These are phyloP conservation scores for Aspergillus funiculosus DNA, from an alignment of 495 filamentous ascomycete species.

Conservation along the genomic window DNA sequence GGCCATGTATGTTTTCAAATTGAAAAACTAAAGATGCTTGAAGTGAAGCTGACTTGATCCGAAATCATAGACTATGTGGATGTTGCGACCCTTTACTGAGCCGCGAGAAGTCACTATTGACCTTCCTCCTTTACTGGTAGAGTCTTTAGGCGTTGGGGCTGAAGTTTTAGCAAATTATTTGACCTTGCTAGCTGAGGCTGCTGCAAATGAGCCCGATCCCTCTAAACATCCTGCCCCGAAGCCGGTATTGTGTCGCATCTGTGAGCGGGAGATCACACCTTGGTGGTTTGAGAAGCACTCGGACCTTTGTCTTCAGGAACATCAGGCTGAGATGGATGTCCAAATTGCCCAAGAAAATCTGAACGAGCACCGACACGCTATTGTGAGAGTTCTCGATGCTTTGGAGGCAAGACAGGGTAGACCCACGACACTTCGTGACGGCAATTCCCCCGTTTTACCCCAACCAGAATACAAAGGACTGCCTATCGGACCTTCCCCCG, in stretches of 20 bases:
- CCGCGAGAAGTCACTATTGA: slow-evolving; percentile 93
- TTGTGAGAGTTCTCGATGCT: slow-evolving; percentile 90
- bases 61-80: slow-evolving; percentile 89
- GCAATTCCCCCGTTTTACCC: slow-evolving; percentile 39
- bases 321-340: slow-evolving; percentile 94
- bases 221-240: slow-evolving; percentile 77
- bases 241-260: slow-evolving; percentile 91
- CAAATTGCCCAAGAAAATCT: slow-evolving; percentile 90
- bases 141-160: slow-evolving; percentile 87
- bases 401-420: slow-evolving; percentile 76
- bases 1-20: slow-evolving; percentile 60
- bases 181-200: slow-evolving; percentile 80
- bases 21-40: not conserved
- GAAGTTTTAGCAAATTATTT: slow-evolving; percentile 92
- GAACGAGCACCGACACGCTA: slow-evolving; percentile 89
- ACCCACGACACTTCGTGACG: slow-evolving; percentile 54
- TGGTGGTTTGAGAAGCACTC: slow-evolving; percentile 99
- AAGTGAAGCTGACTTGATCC: not conserved
- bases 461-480: slow-evolving; percentile 87
- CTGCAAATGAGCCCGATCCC: slow-evolving; percentile 81
- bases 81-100: slow-evolving; percentile 87
- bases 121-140: slow-evolving; percentile 82
- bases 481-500: slow-evolving; percentile 66
- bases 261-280: slow-evolving; percentile 93
- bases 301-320: slow-evolving; percentile 90